phyloP scores from a whole-genome alignment of 345 rosid species.

The Laguncularia racemosa region DNA sequence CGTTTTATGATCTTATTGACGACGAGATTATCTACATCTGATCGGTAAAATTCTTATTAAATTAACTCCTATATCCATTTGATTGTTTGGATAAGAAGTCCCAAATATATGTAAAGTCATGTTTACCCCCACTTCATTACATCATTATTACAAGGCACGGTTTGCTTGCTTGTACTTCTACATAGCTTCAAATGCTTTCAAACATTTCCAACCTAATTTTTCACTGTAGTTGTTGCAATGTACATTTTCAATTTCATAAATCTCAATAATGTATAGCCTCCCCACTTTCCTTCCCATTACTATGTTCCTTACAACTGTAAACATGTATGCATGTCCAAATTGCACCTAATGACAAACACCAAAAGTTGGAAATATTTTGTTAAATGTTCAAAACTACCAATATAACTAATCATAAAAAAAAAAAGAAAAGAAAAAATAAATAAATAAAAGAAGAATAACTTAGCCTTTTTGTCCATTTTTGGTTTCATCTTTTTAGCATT shows the following conservation, averaged over 20 bases:
- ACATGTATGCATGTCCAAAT: slow-evolving; percentile 64
- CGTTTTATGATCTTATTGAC: too few species aligned
- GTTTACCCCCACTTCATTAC: too few species aligned
- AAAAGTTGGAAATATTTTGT: not conserved
- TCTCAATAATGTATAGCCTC: slow-evolving; percentile 52
- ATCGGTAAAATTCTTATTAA: too few species aligned
- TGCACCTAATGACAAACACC: slow-evolving; percentile 45
- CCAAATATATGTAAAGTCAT: too few species aligned
- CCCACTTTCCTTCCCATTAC: slow-evolving; percentile 52
- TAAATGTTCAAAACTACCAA: not conserved
- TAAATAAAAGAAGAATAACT: too few species aligned
- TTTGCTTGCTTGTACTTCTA: slow-evolving; percentile 84
- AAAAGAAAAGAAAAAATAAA: not conserved
- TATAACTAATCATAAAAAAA: not conserved
- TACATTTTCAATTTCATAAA: slow-evolving; percentile 63
- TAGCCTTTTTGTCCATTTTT: too few species aligned
- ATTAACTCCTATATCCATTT: too few species aligned
- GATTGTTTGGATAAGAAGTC: too few species aligned
- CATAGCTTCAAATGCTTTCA: slow-evolving; percentile 50
- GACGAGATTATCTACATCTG: too few species aligned
- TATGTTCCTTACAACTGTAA: slow-evolving; percentile 65
- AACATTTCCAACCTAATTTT: slow-evolving; percentile 81
- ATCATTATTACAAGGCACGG: too few species aligned
- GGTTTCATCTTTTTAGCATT: too few species aligned
- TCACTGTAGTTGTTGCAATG: slow-evolving; percentile 54